Evolutionary conservation across 2,329 filamentous ascomycete species (phyloP).

Genomic region (Sclerotinia borealis): DNA sequence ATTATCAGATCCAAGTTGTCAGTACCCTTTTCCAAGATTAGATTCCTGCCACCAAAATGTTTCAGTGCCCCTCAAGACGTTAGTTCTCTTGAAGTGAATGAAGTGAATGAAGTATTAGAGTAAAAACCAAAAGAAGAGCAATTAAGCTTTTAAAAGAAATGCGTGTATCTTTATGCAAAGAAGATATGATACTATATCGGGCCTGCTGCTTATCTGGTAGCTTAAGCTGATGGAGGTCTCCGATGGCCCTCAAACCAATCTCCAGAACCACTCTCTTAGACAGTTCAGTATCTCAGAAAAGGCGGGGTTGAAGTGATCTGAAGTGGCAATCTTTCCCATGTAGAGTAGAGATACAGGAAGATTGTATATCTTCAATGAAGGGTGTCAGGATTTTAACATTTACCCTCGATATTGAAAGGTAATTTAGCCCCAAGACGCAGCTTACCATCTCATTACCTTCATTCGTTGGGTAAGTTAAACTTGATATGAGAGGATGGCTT

Average conservation of each 20-base stretch:
- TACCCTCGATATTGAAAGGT: background rate
- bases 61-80: background rate
- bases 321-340: background rate
- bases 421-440: background rate
- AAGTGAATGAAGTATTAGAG: background rate
- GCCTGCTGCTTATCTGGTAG: conserved; percentile 6
- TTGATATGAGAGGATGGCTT: conserved; percentile 13
- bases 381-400: background rate
- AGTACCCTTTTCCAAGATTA: background rate
- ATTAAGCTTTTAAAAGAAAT: background rate
- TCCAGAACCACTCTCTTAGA: background rate
- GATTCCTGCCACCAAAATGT: background rate
- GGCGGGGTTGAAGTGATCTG: conserved; percentile 7
- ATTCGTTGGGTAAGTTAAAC: conserved; percentile 12
- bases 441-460: conserved; percentile 17
- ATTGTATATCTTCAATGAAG: background rate
- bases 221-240: conserved; percentile 9
- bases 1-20: background rate
- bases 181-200: conserved; percentile 6
- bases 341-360: background rate
- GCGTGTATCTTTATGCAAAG: background rate
- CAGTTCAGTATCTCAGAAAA: background rate
- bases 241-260: background rate
- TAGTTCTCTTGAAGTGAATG: background rate
- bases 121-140: background rate